phyloP scores from a whole-genome alignment of 768 basidiomycete species.

The Rhodocollybia butyracea region DNA sequence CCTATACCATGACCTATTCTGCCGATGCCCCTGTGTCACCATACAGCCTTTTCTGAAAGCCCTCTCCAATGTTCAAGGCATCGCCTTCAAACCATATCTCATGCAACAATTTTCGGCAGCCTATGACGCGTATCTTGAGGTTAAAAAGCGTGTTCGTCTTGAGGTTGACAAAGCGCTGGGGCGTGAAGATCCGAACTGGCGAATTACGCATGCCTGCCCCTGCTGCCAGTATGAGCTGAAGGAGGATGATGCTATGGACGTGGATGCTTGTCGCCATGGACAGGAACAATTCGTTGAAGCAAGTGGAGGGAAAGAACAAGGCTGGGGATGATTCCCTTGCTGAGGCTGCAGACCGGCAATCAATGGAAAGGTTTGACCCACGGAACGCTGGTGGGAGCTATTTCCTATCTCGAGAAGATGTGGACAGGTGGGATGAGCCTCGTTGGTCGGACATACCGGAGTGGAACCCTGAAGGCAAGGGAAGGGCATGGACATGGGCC shows the following conservation, averaged over 20 bases:
- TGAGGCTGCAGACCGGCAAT: neutral
- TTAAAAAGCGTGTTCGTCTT: constrained; percentile 13
- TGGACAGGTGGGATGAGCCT: constrained; percentile 5
- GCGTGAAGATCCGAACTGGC: constrained; percentile 16
- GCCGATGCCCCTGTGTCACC: constrained; percentile 12
- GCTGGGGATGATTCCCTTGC: constrained; percentile 4
- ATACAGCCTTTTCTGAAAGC: constrained; percentile 17
- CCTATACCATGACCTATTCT: constrained; percentile 9
- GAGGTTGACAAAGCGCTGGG: constrained; percentile 12
- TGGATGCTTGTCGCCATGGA: constrained; percentile 13
- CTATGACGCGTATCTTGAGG: constrained; percentile 22
- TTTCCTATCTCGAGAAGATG: constrained; percentile 8
- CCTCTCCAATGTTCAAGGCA: constrained; percentile 16
- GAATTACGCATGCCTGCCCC: constrained; percentile 21
- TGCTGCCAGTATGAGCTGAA: constrained; percentile 21
- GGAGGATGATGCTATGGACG: constrained; percentile 11
- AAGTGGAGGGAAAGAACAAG: too few species aligned
- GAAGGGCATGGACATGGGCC: neutral
- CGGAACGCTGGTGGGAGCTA: constrained; percentile 6
- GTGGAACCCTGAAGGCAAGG: neutral
- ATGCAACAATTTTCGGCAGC: constrained; percentile 20
- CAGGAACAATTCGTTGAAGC: constrained; percentile 3
- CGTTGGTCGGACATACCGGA: neutral
- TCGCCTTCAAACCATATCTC: constrained; percentile 9
- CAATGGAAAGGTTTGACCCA: neutral